Conservation (phyloP, 805 yeast genomes). For the Wickerhamiella nectarea region DNA sequence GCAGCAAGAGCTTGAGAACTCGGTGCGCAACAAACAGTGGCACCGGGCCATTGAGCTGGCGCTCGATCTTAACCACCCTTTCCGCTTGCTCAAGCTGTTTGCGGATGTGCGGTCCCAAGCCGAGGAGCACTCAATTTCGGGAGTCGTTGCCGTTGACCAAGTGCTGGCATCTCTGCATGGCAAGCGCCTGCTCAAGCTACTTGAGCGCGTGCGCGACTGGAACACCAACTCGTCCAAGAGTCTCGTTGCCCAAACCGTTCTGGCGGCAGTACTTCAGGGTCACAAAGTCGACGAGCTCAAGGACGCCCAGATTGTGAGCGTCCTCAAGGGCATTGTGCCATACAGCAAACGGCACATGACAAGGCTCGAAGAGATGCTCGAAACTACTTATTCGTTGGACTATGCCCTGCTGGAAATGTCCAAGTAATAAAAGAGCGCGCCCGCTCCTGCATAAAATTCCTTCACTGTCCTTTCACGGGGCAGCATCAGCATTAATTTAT, state of each 20-base stretch:
- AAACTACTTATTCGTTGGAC: constrained; percentile 75
- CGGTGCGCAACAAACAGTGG: constrained; percentile 64
- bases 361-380: constrained; percentile 66
- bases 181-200: constrained; percentile 45
- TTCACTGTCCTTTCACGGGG: too few relatives aligned
- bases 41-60: constrained; percentile 78
- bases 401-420: constrained; percentile 61
- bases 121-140: constrained; percentile 39
- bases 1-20: constrained; percentile 76
- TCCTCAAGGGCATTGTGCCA: constrained; percentile 68
- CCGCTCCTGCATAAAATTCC: too few relatives aligned
- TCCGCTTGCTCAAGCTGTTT: constrained; percentile 69
- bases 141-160: constrained; percentile 48
- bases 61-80: constrained; percentile 76
- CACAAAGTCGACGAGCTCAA: constrained; percentile 43
- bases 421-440: neutral
- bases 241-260: constrained; percentile 63
- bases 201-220: constrained; percentile 85
- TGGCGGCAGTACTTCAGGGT: constrained; percentile 47
- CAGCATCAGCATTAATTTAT: neutral
- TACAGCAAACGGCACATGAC: constrained; percentile 75
- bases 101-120: constrained; percentile 37
- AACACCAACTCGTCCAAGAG: constrained; percentile 76
- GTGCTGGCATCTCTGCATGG: constrained; percentile 44
- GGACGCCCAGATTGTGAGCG: constrained; percentile 50